Base-by-base conservation (phyloP, 306 rosid species). In the Quillaja saponaria region DNA sequence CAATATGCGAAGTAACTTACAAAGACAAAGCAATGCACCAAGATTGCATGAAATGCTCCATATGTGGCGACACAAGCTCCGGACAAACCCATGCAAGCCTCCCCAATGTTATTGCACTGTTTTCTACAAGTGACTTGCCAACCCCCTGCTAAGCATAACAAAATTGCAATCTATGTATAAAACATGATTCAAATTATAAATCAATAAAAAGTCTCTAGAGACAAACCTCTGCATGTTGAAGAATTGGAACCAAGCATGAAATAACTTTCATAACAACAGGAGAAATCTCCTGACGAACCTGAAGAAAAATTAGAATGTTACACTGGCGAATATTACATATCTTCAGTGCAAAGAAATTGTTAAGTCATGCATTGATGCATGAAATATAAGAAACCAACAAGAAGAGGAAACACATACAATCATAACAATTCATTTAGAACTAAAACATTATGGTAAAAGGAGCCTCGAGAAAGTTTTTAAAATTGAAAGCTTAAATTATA, bases 61-160 rank as follows among this genome's bases (percentile, higher is more conserved):
- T 94, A 78, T 90, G 96, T 7, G 97, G 97, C 18, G 97, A 80
- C 62, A 90, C 97, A 78, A 83, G 81, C 71, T 90, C 96, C 15
- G 99, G 99, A 70, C 95, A 94, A 68, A 83, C 99, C 97, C 97
- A 94, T 15, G 91, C 97, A 78, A 94, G 81, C 82, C 99, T 90
- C 76, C 99, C 99, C 66, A 94, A 84, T 47, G 99, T 94, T 67
- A 94, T 94, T 54, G 99, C 99, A 80, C 96, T 85, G 63, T 94
- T 94, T 72, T 94, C 97, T 62, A 85, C 73, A 20, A 94, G 90
- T 20, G 99, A 90, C 71, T 87, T 94, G 78, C 86, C 85, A 57
- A 87, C 84, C 60, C 76, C 96, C 99, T 94, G 80, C 57, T 48
- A 68, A 55, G 66, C 45, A 71, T 38, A 73, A 73, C 20, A 78